Base-by-base conservation (phyloP, 73 alveolate genomes). In the Breviolum minutum region DNA sequence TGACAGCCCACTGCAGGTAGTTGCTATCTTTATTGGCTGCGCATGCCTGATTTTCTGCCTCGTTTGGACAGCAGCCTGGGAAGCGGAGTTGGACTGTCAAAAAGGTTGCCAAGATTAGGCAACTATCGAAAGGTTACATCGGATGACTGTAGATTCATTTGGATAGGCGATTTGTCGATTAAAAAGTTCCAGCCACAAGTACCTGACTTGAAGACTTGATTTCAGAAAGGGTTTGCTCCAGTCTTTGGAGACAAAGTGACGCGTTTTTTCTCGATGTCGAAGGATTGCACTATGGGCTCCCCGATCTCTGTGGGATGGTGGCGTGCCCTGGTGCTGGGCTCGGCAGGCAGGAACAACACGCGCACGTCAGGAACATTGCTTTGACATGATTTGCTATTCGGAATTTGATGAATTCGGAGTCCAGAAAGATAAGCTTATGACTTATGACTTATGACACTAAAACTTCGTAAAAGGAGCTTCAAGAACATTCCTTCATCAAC, bases 321-420 rank as follows among this genome's bases (percentile, higher is more conserved):
- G 70, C 17, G 96, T 90, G 73, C 96, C 96, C 73, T 90, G 96
- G 96, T 90, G 96, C 63, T 90, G 96, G 96, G 96, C 96, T 11
- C 96, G 96, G 29, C 96, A 89, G 96, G 96, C 62, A 24, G 17
- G 66, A 11, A 11, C 0, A 7, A 17, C 12, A 30, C 27, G 30
- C 30, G 13, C 80, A 70, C n/a, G n/a, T n/a, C n/a, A n/a, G n/a
- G n/a, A n/a, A n/a, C n/a, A n/a, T n/a, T 40, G 5, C 54, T 40
- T 40, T 40, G 54, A 40, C 54, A 40, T 40, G 54, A 40, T 40
- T 40, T 40, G 54, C 0, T 40, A 40, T 40, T 40, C 54, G 54
- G 54, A 40, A 40, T 40, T 40, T 40, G 54, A 40, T 40, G 3
- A 40, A 40, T 40, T 40, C 54, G 54, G 54, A 40, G 3, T 40